Evolutionary conservation across 768 basidiomycete genomes (phyloP).

Genomic region (Auricularia heimuer): DNA sequence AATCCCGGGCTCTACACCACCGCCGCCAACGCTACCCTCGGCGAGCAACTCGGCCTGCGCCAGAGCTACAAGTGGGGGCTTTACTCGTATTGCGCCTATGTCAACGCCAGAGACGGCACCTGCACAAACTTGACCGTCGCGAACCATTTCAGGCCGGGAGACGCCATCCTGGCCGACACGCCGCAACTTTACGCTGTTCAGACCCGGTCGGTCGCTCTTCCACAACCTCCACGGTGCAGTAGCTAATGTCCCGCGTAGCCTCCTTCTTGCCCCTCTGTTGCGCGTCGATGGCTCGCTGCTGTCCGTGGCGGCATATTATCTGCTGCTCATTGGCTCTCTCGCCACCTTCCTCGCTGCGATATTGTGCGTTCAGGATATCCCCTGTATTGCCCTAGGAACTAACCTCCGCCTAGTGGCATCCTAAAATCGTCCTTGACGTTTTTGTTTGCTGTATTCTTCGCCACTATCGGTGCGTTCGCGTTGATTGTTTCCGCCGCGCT

Average conservation of each 20-base stretch:
- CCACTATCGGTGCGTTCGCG: slow-evolving; percentile 49
- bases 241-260: not conserved
- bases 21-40: slow-evolving; percentile 55
- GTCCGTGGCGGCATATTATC: slow-evolving; percentile 64
- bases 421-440: slow-evolving; percentile 56
- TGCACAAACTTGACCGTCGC: slow-evolving; percentile 57
- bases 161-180: slow-evolving; percentile 59
- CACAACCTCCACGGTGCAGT: not conserved
- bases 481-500: slow-evolving; percentile 61
- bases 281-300: slow-evolving; percentile 20
- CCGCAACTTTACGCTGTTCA: slow-evolving; percentile 46
- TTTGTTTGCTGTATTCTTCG: slow-evolving; percentile 53
- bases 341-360: slow-evolving; percentile 54
- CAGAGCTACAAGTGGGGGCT: slow-evolving; percentile 70
- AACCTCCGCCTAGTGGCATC: slow-evolving; percentile 42
- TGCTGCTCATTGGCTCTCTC: slow-evolving; percentile 63
- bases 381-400: slow-evolving; percentile 3
- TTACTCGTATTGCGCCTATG: slow-evolving; percentile 70
- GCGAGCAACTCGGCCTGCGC: slow-evolving; percentile 47
- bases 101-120: slow-evolving; percentile 45
- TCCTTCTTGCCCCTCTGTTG: not conserved
- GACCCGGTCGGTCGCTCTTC: slow-evolving; percentile 37
- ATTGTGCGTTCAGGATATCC: slow-evolving; percentile 37
- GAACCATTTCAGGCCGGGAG: slow-evolving; percentile 54
- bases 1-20: slow-evolving; percentile 56